phyloP scores from a whole-genome alignment of 495 filamentous ascomycete genomes.

The Echria macrotheca region DNA sequence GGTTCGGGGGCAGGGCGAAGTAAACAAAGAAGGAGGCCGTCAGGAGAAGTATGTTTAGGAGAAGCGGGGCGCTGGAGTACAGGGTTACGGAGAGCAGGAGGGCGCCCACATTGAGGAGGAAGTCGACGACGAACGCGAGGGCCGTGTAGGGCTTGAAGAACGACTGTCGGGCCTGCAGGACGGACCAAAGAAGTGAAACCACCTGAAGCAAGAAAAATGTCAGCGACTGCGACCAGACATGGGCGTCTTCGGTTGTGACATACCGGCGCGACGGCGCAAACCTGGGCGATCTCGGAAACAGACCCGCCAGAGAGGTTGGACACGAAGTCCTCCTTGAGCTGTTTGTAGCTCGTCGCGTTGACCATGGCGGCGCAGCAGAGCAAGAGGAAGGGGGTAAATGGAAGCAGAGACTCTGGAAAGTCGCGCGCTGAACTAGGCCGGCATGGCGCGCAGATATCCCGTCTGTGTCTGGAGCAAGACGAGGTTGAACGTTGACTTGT shows the following conservation, averaged over 20 bases:
- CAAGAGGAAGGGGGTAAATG: no score
- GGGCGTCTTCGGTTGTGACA: constrained; percentile 21
- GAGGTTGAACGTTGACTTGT: constrained; percentile 12
- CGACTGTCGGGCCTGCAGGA: constrained; percentile 76
- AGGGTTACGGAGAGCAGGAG: constrained; percentile 81
- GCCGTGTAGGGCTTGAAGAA: constrained; percentile 75
- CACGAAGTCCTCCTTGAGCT: constrained; percentile 89
- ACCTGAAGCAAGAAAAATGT: constrained; percentile 45
- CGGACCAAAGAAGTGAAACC: constrained; percentile 81
- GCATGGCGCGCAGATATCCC: constrained; percentile 11
- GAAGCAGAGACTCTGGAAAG: no score
- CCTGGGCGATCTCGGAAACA: constrained; percentile 78
- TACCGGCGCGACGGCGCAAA: constrained; percentile 82
- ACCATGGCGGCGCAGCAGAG: constrained; percentile 25
- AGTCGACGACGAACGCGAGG: constrained; percentile 67
- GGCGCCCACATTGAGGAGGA: constrained; percentile 76
- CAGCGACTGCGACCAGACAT: constrained; percentile 1
- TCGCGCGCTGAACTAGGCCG: constrained; percentile 1
- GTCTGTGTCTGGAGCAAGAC: neutral
- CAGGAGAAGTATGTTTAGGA: constrained; percentile 71
- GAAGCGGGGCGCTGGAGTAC: constrained; percentile 69
- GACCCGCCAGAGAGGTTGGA: constrained; percentile 83
- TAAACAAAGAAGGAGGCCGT: constrained; percentile 61
- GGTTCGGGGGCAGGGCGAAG: constrained; percentile 40
- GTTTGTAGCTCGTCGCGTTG: constrained; percentile 62